Percentiles rank a stretch among this genome's conserved stretches.
phyloP scores from a whole-genome alignment of 2,329 filamentous ascomycete genomes.

The Pseudopithomyces maydicus region DNA sequence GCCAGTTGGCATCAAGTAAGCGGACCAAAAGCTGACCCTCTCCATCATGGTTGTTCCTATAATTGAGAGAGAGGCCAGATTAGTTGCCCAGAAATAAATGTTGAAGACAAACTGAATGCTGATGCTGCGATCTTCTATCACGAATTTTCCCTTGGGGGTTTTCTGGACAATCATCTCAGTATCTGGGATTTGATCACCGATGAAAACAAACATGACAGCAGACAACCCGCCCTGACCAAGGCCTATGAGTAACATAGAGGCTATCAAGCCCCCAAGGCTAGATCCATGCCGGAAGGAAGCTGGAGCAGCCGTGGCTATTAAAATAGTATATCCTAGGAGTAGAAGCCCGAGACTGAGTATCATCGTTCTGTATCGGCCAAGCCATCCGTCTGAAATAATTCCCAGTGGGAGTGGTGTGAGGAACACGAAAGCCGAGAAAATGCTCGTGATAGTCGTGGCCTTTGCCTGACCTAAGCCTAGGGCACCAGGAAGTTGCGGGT shows the following conservation, averaged over 20 bases:
- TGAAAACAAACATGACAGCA: conserved; percentile 32
- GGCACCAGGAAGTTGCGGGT: conserved; percentile 25
- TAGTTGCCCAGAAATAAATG: conserved; percentile 56
- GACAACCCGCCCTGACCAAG: conserved; percentile 38
- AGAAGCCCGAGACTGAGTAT: conserved; percentile 25
- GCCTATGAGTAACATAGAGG: conserved; percentile 38
- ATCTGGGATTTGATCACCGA: conserved; percentile 25
- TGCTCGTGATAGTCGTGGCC: conserved; percentile 22
- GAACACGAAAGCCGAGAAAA: conserved; percentile 19
- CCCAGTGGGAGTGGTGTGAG: conserved; percentile 33
- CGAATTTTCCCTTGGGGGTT: conserved; percentile 23
- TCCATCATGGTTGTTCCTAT: conserved; percentile 72
- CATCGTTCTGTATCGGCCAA: conserved; percentile 43
- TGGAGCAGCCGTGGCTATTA: conserved; percentile 15
- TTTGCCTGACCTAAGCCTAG: conserved; percentile 25
- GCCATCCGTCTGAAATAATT: conserved; percentile 38
- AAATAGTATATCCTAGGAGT: background rate
- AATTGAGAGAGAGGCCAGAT: conserved; percentile 63
- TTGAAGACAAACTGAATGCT: conserved; percentile 41
- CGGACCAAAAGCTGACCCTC: conserved; percentile 69
- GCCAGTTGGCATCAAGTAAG: conserved; percentile 64
- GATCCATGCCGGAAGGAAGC: conserved; percentile 1
- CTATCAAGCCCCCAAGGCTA: conserved; percentile 23
- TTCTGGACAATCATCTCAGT: conserved; percentile 13
- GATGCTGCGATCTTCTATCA: conserved; percentile 25